Evolutionary conservation across 2,329 filamentous ascomycete genomes (phyloP), one percentile per base, ranked within the genome.

Genomic region (Penicillium oxalicum): DNA sequence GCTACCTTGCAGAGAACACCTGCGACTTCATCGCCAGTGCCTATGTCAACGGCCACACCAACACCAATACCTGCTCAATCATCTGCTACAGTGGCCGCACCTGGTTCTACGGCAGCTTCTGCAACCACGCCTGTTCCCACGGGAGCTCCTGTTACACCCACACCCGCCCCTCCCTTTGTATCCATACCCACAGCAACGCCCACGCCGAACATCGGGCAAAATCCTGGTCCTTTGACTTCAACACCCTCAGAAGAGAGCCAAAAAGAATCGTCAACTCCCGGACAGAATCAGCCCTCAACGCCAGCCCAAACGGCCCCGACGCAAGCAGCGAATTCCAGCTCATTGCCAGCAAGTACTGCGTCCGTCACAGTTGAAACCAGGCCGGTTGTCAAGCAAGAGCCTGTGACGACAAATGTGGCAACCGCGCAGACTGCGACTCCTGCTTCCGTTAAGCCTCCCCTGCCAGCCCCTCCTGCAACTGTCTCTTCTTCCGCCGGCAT

Each of bases 301-400:
- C 49, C 44, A 3, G n/a, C 38, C 7, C 45, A 41, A 33, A 12
- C 24, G 9, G n/a, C 27, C 9, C 26, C 42, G 32, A 4, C 12
- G 25, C 33, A 25, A 29, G 38, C 25, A 39, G n/a, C 39, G 18
- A 45, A 40, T 38, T 9, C 41, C 4, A 33, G 56, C 13, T 7
- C 58, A 61, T n/a, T 45, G 44, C 9, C 28, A 57, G 2, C 29
- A 32, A 32, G 11, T 32, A 7, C 29, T 32, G 7, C 29, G 29
- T 5, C 29, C 8, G 29, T 11, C 29, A 32, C 7, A 11, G 11
- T 32, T 32, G 29, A 32, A 11, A 50, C 49, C 27, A 35, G 57
- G 0, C 48, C 59, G 11, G 52, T 56, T n/a, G 45, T 64, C 26
- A 70, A 67, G 45, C 58, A 64, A 51, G 64, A 69, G 32, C 59